These are phyloP conservation scores for Nidula niveotomentosa DNA, from an alignment of 1,284 basidiomycete species.

Conservation along the genomic window DNA sequence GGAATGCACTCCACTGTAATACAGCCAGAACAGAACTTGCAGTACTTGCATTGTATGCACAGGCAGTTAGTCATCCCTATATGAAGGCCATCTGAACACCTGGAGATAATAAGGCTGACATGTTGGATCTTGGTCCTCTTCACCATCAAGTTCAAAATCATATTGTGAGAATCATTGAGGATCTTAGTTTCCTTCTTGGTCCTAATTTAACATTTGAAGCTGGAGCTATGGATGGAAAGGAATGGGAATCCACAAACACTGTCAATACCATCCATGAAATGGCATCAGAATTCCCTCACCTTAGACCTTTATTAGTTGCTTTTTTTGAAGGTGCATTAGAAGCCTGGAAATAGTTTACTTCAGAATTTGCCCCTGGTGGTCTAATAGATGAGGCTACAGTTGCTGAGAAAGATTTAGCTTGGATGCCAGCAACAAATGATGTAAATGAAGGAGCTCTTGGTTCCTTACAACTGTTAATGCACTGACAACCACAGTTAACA, in stretches of 20 bases:
- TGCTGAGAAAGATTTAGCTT: slow-evolving; percentile 14
- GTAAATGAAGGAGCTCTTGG: slow-evolving; percentile 29
- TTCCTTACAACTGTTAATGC: slow-evolving; percentile 9
- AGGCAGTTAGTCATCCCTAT: slow-evolving; percentile 25
- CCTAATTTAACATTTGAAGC: slow-evolving; percentile 8
- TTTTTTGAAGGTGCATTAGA: slow-evolving; percentile 20
- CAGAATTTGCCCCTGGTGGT: slow-evolving; percentile 19
- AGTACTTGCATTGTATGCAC: slow-evolving; percentile 17
- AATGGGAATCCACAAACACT: slow-evolving; percentile 18
- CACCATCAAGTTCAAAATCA: slow-evolving; percentile 18
- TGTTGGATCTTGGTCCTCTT: slow-evolving; percentile 25
- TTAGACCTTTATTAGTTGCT: slow-evolving; percentile 12
- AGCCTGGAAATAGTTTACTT: slow-evolving; percentile 22
- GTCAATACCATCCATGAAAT: slow-evolving; percentile 7
- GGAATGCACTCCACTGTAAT: slow-evolving; percentile 6
- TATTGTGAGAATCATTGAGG: slow-evolving; percentile 19
- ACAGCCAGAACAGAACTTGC: slow-evolving; percentile 16
- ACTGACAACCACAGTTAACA: slow-evolving; percentile 12
- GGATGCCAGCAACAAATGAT: slow-evolving; percentile 30
- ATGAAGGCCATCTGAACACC: slow-evolving; percentile 15
- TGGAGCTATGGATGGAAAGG: slow-evolving; percentile 22
- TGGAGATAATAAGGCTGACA: slow-evolving; percentile 16
- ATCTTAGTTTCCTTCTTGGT: slow-evolving; percentile 22
- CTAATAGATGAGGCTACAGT: slow-evolving; percentile 2
- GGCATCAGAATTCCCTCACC: slow-evolving; percentile 16